Base-by-base conservation (phyloP, 1,139 yeast genomes). In the Blastobotrys persicus region DNA sequence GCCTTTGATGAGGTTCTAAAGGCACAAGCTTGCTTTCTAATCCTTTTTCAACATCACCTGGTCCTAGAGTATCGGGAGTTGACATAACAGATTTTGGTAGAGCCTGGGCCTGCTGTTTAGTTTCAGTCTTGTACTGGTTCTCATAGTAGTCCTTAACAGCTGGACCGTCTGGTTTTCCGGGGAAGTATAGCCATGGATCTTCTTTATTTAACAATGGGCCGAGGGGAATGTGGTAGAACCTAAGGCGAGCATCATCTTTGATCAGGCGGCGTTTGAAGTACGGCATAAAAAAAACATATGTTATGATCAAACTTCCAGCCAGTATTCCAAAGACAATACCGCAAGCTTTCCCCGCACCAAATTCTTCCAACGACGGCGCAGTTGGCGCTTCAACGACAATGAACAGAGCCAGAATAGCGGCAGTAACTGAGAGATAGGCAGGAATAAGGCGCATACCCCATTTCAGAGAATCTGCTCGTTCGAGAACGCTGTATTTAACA, bases 201-300 rank as follows among this genome's bases (percentile, higher is more conserved):
- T 37, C 41, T 12, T 37, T 37, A 14, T 37, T 37, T 58, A 70
- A 80, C 40, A 69, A 59, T 48, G 88, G 88, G 23, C 89, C 91
- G 50, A 71, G 60, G 51, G 75, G 65, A 51, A 80, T 61, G 53
- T 83, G 83, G 62, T 76, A 80, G 76, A 78, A 77, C 60, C 68
- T 73, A 51, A 85, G 70, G 44, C 84, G 80, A 87, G 89, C 82
- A 66, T 85, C 94, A 50, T 80, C 73, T 57, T 78, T 69, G 31
- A 82, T 68, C 47, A 85, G 68, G 64, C 76, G 80, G 70, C 89
- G 79, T 62, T 75, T 72, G 67, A 81, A 78, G 67, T 70, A 82
- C 50, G 94, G 94, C 64, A 71, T 76, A 51, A 82, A 69, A 70
- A 83, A 78, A 31, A 77, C 40, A 64, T 78, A 64, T 67, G 81